Conservation (phyloP, 129 eudicot species). For the Flaveria bidentis region DNA sequence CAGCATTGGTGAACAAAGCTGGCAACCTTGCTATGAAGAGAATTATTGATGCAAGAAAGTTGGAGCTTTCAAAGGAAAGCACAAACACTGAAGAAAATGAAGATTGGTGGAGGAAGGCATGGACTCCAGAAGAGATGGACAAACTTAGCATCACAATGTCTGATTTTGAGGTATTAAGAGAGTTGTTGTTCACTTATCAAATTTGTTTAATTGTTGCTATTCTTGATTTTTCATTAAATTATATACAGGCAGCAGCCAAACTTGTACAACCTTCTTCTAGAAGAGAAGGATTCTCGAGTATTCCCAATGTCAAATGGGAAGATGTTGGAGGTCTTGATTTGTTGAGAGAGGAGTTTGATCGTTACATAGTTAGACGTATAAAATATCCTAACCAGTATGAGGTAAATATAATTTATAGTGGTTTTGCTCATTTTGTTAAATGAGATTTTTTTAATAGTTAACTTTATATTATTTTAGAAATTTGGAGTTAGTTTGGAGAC, state of each 20-base stretch:
- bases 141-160: conserved; percentile 65
- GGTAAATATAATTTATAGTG: conserved; percentile 34
- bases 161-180: conserved; percentile 56
- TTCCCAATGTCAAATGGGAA: conserved; percentile 85
- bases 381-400: conserved; percentile 66
- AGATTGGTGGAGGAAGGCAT: conserved; percentile 71
- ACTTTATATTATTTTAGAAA: conserved; percentile 37
- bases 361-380: conserved; percentile 68
- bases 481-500: conserved; percentile 68
- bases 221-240: neutral
- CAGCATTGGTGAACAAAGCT: conserved; percentile 66
- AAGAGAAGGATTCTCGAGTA: conserved; percentile 88
- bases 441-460: neutral
- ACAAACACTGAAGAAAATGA: conserved; percentile 32
- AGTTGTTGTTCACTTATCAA: neutral
- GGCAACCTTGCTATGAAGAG: conserved; percentile 72
- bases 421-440: neutral
- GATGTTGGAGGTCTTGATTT: conserved; percentile 86
- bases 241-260: conserved; percentile 57
- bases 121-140: conserved; percentile 75
- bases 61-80: conserved; percentile 39
- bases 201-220: neutral
- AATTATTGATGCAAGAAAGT: conserved; percentile 58
- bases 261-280: conserved; percentile 71
- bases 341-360: conserved; percentile 66